A percentile compares a stretch with the other conserved stretches of the same genome.
phyloP scores from a whole-genome alignment of 2,329 filamentous ascomycete genomes.

The Hypoxylon rubiginosum region DNA sequence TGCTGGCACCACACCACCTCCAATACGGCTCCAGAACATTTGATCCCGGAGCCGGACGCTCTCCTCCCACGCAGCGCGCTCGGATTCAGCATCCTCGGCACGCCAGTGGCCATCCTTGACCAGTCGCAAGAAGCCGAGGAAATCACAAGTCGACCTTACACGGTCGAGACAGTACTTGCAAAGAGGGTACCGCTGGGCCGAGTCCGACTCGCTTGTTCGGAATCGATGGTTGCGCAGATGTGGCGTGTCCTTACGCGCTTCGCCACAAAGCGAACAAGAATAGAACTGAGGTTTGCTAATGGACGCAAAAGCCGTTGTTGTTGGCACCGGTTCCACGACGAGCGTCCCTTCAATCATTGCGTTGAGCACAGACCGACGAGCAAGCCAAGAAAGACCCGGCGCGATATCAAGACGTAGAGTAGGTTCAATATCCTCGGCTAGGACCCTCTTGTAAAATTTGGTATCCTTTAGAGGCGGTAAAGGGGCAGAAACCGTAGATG shows the following conservation, averaged over 20 bases:
- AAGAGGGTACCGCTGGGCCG: constrained; percentile 88
- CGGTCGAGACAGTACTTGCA: constrained; percentile 89
- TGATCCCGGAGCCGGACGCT: constrained; percentile 88
- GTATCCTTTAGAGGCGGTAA: constrained; percentile 84
- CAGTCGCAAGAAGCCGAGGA: constrained; percentile 90
- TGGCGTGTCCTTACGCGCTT: constrained; percentile 76
- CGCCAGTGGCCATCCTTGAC: constrained; percentile 94
- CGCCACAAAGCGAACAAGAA: constrained; percentile 90
- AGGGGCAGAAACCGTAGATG: constrained; percentile 54
- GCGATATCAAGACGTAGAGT: constrained; percentile 90
- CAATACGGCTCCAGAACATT: constrained; percentile 97
- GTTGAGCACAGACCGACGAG: constrained; percentile 84
- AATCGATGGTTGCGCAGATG: constrained; percentile 89
- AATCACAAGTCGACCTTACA: constrained; percentile 90
- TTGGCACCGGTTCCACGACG: constrained; percentile 88
- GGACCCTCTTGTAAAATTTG: constrained; percentile 91
- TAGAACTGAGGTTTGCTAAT: constrained; percentile 68
- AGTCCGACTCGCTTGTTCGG: constrained; percentile 86
- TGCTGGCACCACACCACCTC: constrained; percentile 87
- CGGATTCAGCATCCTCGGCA: constrained; percentile 84
- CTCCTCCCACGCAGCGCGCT: constrained; percentile 94
- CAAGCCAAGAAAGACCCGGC: constrained; percentile 93
- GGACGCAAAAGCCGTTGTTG: constrained; percentile 64
- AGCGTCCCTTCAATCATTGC: constrained; percentile 88
- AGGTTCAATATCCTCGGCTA: constrained; percentile 94